A percentile compares a stretch with the other conserved stretches of the same genome.
Evolutionary conservation across 768 basidiomycete species (phyloP).

Genomic region (Lactarius sp.): DNA sequence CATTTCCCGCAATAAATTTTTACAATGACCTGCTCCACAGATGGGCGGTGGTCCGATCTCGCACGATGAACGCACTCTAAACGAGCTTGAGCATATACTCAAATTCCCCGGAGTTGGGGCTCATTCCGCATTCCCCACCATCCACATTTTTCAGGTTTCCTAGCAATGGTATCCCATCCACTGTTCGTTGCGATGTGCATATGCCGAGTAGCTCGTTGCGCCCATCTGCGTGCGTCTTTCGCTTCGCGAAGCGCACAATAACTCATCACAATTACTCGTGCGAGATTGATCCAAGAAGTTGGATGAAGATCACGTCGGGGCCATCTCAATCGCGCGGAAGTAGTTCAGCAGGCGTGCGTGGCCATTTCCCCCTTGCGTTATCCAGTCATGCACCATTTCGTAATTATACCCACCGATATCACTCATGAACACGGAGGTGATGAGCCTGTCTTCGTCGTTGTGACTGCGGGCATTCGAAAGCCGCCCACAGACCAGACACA

Average conservation of each 20-base stretch:
- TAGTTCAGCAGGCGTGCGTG: neutral
- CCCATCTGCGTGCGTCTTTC: constrained; percentile 10
- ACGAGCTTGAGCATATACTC: neutral
- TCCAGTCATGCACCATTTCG: constrained; percentile 11
- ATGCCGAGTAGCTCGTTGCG: constrained; percentile 10
- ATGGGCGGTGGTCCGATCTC: no score
- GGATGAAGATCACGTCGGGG: constrained; percentile 12
- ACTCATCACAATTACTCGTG: neutral
- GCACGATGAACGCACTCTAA: no score
- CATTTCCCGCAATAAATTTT: no score
- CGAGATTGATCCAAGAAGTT: neutral
- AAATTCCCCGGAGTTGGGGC: neutral
- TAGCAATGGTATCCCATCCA: constrained; percentile 15
- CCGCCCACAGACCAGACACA: no score
- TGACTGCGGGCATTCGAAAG: constrained; percentile 15
- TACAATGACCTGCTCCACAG: no score
- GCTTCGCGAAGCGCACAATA: neutral
- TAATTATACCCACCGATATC: neutral
- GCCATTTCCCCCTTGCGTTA: neutral
- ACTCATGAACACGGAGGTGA: neutral
- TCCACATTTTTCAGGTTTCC: constrained; percentile 8
- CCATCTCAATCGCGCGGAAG: neutral
- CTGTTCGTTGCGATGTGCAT: constrained; percentile 5
- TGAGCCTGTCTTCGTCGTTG: no score
- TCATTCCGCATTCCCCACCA: constrained; percentile 14